Percentiles rank a stretch among this genome's conserved stretches.
phyloP scores from a whole-genome alignment of 2,329 filamentous ascomycete species.

The Penicillium sclerotiorum region DNA sequence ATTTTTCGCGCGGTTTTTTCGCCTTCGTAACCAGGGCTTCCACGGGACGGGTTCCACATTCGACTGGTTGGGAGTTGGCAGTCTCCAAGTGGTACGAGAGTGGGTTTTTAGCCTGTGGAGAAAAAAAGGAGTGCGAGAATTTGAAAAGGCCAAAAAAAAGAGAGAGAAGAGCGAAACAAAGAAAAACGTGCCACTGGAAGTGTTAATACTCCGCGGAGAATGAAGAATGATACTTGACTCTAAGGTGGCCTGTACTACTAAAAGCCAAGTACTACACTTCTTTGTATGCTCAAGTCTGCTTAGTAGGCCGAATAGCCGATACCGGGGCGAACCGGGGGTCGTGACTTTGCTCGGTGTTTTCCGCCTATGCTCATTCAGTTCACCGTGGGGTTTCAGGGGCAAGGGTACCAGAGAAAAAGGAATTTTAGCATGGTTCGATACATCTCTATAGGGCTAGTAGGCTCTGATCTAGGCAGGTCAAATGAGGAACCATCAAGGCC shows the following conservation, averaged over 20 bases:
- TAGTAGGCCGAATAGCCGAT: slow-evolving; percentile 19
- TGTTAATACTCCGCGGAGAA: not conserved
- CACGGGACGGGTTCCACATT: slow-evolving; percentile 21
- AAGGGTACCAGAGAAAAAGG: not conserved
- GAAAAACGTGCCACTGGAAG: not conserved
- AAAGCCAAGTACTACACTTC: too few species aligned
- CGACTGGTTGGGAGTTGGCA: slow-evolving; percentile 1
- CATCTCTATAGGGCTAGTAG: not conserved
- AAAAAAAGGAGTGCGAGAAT: not conserved
- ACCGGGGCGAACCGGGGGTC: slow-evolving; percentile 14
- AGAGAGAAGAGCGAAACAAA: not conserved
- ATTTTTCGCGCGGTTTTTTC: slow-evolving; percentile 10
- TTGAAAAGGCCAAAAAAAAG: not conserved
- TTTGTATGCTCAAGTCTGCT: not conserved
- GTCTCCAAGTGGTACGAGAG: slow-evolving; percentile 2
- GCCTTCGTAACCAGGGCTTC: slow-evolving; percentile 11
- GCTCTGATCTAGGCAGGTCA: slow-evolving; percentile 3
- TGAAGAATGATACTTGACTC: too few species aligned
- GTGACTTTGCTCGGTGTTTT: slow-evolving; percentile 3
- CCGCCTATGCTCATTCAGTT: slow-evolving; percentile 19
- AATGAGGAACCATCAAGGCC: not conserved
- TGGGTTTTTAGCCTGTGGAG: not conserved
- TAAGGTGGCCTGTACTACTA: too few species aligned
- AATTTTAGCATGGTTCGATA: not conserved
- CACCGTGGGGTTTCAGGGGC: slow-evolving; percentile 21